Evolutionary conservation across 768 basidiomycete genomes (phyloP), one percentile per base, ranked within the genome.

Genomic region (Tricholoma sp.): DNA sequence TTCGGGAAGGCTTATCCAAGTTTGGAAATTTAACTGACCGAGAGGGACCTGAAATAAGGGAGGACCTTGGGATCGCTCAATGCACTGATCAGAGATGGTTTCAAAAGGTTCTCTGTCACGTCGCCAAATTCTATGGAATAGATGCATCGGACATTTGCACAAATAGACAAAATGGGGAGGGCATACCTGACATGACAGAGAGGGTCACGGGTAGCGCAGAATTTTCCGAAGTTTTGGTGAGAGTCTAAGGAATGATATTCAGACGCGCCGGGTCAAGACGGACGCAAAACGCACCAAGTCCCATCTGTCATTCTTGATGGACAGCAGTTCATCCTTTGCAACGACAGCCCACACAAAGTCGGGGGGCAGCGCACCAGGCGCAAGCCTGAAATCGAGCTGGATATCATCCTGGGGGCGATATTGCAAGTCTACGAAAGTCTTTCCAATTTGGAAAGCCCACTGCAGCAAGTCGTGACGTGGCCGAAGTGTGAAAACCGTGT

Each of bases 311-410:
- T 84, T 77, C 69, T 84, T 86, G 64, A 92, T 81, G 34, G 75
- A 74, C 55, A 79, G 72, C 59, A 95, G 76, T 61, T 91, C 88
- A 56, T 87, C 82, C 74, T 95, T 97, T 33, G 82, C 78, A 28
- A 94, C 86, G 53, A 94, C 69, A 9, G 84, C 92, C 86, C 88
- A 97, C 3, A 96, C 89, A 66, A 84, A 93, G 63, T 82, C 88
- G 57, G 75, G 67, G 50, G 82, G 67, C 50, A 85, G 67, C 34
- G 73, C 70, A 53, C 71, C 74, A 58, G 79, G 63, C 34, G 76
- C 71, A 54, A 96, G 81, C 61, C 83, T 88, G 63, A 95, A 91
- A 70, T 94, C 89, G 45, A 94, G 81, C 57, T 84, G 77, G 59
- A 95, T 69, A 52, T 80, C 81, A 68, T 96, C 92, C 52, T 70